These are phyloP conservation scores for Eucalyptus erythrocorys DNA, from an alignment of 345 rosid genomes.

Conservation along the genomic window DNA sequence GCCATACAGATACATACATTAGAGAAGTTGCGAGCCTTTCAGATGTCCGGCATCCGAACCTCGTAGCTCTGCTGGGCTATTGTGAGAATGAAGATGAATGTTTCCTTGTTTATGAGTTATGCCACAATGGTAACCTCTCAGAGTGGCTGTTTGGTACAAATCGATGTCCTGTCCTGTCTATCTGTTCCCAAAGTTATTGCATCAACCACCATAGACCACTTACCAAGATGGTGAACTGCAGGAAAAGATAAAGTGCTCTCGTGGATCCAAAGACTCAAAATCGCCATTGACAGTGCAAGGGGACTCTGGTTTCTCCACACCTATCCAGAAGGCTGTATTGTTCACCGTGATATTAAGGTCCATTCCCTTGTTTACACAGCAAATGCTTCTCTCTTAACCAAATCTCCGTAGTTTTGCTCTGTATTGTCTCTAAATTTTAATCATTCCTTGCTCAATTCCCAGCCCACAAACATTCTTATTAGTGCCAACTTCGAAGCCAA, in stretches of 20 bases:
- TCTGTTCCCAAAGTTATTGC: not conserved
- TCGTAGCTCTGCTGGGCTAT: slow-evolving; percentile 40
- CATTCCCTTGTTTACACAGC: not conserved
- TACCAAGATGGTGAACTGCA: not conserved
- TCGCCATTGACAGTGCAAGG: slow-evolving; percentile 32
- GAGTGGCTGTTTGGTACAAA: slow-evolving; percentile 47
- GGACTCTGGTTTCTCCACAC: slow-evolving; percentile 48
- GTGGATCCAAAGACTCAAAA: slow-evolving; percentile 43
- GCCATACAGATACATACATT: slow-evolving; percentile 34
- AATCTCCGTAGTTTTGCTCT: not conserved
- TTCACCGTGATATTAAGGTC: slow-evolving; percentile 47
- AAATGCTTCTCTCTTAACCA: not conserved
- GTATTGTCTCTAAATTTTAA: not conserved
- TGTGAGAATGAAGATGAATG: slow-evolving; percentile 36
- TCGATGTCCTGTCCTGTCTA: not conserved
- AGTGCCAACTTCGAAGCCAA: slow-evolving; percentile 35
- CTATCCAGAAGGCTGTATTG: slow-evolving; percentile 41
- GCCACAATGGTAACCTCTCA: slow-evolving; percentile 45
- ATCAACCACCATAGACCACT: not conserved
- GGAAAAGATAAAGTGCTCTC: slow-evolving; percentile 32
- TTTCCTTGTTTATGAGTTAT: slow-evolving; percentile 46
- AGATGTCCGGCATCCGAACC: slow-evolving; percentile 46
- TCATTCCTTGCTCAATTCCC: not conserved
- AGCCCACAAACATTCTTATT: slow-evolving; percentile 56
- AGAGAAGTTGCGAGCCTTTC: slow-evolving; percentile 51